Base-by-base conservation (phyloP, 805 yeast species). In the Barnettozyma sp. region DNA sequence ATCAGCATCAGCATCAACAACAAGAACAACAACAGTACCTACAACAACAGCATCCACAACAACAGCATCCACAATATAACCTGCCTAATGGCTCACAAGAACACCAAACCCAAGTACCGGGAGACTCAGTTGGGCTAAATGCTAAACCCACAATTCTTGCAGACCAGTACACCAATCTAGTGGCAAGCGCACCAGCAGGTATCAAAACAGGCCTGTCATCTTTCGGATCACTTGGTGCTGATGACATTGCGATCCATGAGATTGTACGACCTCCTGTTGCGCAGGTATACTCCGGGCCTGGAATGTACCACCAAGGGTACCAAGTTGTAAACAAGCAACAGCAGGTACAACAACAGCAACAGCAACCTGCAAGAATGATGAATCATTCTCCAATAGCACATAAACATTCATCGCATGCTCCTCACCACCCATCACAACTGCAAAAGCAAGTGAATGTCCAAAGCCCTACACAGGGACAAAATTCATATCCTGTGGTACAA, bases 241-340 rank as follows among this genome's bases (percentile, higher is more conserved):
- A 40, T 9, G 43, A 48, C 2, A 41, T 49, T 2, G 52, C 53
- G 16, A 36, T 49, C 12, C 52, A 46, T 22, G 54, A 49, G 31
- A 49, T 51, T 38, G 22, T 38, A 5, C 39, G 51, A 40, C 29
- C 43, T 6, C 48, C 54, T 8, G 25, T 34, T 12, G 33, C 31
- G 28, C 31, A 34, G 9, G 15, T 10, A n/a, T 29, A 29, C n/a
- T 23, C 24, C n/a, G 16, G 11, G 11, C 32, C 32, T 5, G 32
- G 17, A 19, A 25, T 35, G 10, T 11, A 30, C 16, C 17, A 29
- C 24, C 22, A 18, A 18, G 24, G 24, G 4, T 29, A 29, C 11
- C 32, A 19, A 16, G 32, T 30, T 4, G 11, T 26, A 4, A 14
- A 13, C n/a, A 18, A 26, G 29, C 29, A 26, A 16, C 26, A 14